A percentile compares a stretch with the other conserved stretches of the same genome.
Conservation (phyloP, 2,329 filamentous ascomycete genomes). For the Cladosporium sp. region DNA sequence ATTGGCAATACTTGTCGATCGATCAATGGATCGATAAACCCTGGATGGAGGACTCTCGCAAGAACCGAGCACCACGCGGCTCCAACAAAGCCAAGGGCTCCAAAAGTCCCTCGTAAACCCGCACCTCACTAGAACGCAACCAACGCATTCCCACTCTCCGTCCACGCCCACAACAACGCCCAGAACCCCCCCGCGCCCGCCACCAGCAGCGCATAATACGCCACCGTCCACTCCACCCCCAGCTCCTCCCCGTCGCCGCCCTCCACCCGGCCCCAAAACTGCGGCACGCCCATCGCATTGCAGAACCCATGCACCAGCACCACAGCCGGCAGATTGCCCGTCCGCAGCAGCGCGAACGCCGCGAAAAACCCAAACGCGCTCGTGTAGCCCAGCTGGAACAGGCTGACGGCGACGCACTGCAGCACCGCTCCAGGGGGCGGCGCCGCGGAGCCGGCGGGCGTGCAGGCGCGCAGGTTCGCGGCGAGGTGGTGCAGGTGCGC, state of each 20-base stretch:
- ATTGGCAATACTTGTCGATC: too few relatives aligned
- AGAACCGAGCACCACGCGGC: too few relatives aligned
- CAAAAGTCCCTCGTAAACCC: too few relatives aligned
- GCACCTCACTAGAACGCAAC: constrained; percentile 13
- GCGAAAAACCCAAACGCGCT: constrained; percentile 91
- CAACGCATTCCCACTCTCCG: constrained; percentile 54
- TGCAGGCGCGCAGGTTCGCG: constrained; percentile 76
- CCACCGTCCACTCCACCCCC: constrained; percentile 59
- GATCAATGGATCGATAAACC: too few relatives aligned
- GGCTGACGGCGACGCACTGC: constrained; percentile 55
- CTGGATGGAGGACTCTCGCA: too few relatives aligned
- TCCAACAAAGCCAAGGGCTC: too few relatives aligned
- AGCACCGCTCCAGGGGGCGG: too few relatives aligned
- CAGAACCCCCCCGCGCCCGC: constrained; percentile 68
- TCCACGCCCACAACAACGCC: constrained; percentile 63
- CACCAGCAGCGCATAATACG: constrained; percentile 73
- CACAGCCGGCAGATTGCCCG: constrained; percentile 70
- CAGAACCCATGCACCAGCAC: constrained; percentile 80
- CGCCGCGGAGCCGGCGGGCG: constrained; percentile 41
- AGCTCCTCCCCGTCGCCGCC: constrained; percentile 34
- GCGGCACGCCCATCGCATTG: constrained; percentile 84
- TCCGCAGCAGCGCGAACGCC: constrained; percentile 80
- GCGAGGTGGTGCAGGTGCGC: constrained; percentile 95
- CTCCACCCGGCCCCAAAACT: constrained; percentile 69
- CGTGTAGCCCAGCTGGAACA: constrained; percentile 85